These are phyloP conservation scores for Elsinoe perseae DNA, from an alignment of 2,329 filamentous ascomycete species.

Conservation along the genomic window DNA sequence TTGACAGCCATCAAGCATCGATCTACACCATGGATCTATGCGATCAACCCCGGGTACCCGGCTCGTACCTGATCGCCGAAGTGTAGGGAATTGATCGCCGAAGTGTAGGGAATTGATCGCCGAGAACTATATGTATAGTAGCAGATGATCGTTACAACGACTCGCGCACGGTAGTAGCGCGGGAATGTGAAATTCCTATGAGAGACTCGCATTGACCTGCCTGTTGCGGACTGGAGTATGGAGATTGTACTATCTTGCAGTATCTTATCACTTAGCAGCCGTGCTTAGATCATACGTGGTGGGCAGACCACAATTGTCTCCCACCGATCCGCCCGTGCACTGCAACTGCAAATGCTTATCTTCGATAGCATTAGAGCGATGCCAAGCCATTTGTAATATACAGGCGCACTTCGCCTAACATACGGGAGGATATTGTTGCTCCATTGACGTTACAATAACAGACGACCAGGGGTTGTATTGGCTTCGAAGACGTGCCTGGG, in stretches of 20 bases:
- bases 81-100: neutral
- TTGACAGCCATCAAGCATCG: slow-evolving; percentile 3
- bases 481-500: neutral
- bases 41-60: neutral
- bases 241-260: neutral
- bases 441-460: neutral
- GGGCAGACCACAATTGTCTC: neutral
- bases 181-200: neutral
- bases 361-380: neutral
- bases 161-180: neutral
- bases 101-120: neutral
- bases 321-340: neutral
- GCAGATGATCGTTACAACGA: neutral
- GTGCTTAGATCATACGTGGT: neutral
- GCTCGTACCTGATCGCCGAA: slow-evolving; percentile 1
- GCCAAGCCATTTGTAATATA: neutral
- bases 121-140: neutral
- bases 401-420: neutral
- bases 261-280: neutral
- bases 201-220: neutral
- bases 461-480: neutral
- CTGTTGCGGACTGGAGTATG: neutral
- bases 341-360: neutral
- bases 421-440: neutral
- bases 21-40: slow-evolving; percentile 3